Evolutionary conservation across 352 stramenopile species (phyloP), one percentile per base, ranked within the genome.

Genomic region (Elongisporangium undulatum): DNA sequence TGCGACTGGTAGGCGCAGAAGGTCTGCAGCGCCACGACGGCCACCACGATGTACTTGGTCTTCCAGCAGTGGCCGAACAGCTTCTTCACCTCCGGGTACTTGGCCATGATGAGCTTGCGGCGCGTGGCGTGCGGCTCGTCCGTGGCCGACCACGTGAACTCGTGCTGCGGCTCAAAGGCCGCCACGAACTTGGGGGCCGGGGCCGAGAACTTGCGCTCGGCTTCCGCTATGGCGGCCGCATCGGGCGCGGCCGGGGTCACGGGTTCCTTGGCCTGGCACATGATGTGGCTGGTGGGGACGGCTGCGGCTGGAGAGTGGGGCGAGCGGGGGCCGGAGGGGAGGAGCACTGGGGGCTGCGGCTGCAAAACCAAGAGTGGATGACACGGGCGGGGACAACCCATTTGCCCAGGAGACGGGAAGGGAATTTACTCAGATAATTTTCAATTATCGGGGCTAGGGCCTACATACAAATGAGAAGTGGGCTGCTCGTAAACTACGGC

Each of bases 11-110:
- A 89, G 17, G 90, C 81, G 41, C 88, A 79, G 49, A 82, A 77
- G 41, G 93, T 84, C 75, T 98, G 93, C 53, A 96, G 67, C 26
- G 71, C 59, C 9, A 98, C 80, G 13, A 87, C 82, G 9, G 71
- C 68, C 2, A 68, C 39, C 3, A 95, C 76, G 51, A 95, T 82
- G 77, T 96, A 97, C 66, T 97, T 97, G 48, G 85, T 95, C 64
- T 81, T 82, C 65, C 75, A 83, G 57, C 77, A 87, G 64, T 81
- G 80, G 54, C 91, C 90, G 61, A 96, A 96, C 38, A 97, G 80
- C 66, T 94, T 82, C 64, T 96, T 96, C 22, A 97, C 87, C 65
- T 95, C 66, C 51, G 90, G 92, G 68, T 98, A 85, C 64, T 95
- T 93, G 62, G 84, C 79, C 61, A 92, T 72, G 62, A 94, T 94